Base-by-base conservation (phyloP, 2,329 filamentous ascomycete genomes). In the Cytospora paraplurivora region DNA sequence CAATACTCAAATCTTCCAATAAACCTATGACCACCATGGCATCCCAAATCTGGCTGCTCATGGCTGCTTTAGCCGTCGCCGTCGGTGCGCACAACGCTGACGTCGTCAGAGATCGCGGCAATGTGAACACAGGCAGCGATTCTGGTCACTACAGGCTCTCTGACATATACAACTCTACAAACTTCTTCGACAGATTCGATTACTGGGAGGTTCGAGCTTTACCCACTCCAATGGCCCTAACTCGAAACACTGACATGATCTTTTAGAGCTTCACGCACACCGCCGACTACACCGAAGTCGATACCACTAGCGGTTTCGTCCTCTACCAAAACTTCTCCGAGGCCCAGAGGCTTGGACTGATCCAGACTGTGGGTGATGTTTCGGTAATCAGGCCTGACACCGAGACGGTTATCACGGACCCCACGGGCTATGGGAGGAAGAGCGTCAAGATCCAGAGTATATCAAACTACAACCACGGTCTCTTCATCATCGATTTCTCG, bases 361-460 rank as follows among this genome's bases (percentile, higher is more conserved):
- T 77, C 57, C 69, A 69, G 33, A 72, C 67, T n/a, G 65, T 73
- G 19, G 68, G 69, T 17, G 68, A 71, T 11, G 72, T 76, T 37
- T 74, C 80, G 27, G 76, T 74, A 54, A 69, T 83, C n/a, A 76
- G 76, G 21, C 74, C 77, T 49, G 76, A 82, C 64, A 61, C 70
- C 62, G 70, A 62, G 3, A 67, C 70, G 12, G 51, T 53, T 27
- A 52, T 60, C 4, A 12, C 34, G 13, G 64, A 65, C n/a, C 71
- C 73, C 4, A 68, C 66, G 7, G 52, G 56, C 56, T 62, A 59
- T 7, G 70, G 73, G 50, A 78, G 83, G 21, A 76, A 75, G 67
- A 90, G 87, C 68, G 85, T 93, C 35, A 82, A 90, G 44, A 73
- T 93, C 17, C 83, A 86, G 66, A 90, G 87, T 72, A 86, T 81